Evolutionary conservation across 805 yeast genomes (phyloP), one percentile per base, ranked within the genome.

Genomic region (Wickerhamomyces canadensis): DNA sequence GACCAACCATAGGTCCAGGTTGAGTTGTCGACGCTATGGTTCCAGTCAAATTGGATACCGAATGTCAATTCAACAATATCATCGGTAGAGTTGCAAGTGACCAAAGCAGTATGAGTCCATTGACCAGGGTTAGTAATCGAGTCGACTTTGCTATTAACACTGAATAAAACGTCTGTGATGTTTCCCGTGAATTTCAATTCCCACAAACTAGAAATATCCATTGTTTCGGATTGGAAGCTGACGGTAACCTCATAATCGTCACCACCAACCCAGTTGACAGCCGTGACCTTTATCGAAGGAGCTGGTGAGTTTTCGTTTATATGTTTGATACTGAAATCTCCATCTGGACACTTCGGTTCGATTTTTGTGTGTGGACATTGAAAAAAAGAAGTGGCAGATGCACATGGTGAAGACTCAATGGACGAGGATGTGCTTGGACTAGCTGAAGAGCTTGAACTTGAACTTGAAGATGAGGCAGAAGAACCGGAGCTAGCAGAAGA

Each of bases 401-500:
- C n/a, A n/a, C n/a, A n/a, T n/a, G n/a, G n/a, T n/a, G n/a, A n/a
- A n/a, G n/a, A n/a, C n/a, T n/a, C n/a, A n/a, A n/a, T n/a, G n/a
- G n/a, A n/a, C n/a, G n/a, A n/a, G n/a, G n/a, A n/a, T n/a, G n/a
- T n/a, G n/a, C n/a, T n/a, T n/a, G n/a, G n/a, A n/a, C n/a, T n/a
- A n/a, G n/a, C n/a, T n/a, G n/a, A n/a, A n/a, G n/a, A n/a, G n/a
- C n/a, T n/a, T n/a, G n/a, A n/a, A n/a, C n/a, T n/a, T n/a, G n/a
- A n/a, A n/a, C n/a, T n/a, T n/a, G n/a, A n/a, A n/a, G n/a, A n/a
- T 12, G 47, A 40, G 13, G 44, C 34, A 14, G 42, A 30, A 6
- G 25, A 33, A 23, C 41, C 19, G 18, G 31, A 33, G 21, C 30
- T 44, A 23, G 48, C 40, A 34, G 46, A 38, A 34, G 49, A 27